Conservation (phyloP, 169 alveolate genomes). For the Plasmodium blacklocki region DNA sequence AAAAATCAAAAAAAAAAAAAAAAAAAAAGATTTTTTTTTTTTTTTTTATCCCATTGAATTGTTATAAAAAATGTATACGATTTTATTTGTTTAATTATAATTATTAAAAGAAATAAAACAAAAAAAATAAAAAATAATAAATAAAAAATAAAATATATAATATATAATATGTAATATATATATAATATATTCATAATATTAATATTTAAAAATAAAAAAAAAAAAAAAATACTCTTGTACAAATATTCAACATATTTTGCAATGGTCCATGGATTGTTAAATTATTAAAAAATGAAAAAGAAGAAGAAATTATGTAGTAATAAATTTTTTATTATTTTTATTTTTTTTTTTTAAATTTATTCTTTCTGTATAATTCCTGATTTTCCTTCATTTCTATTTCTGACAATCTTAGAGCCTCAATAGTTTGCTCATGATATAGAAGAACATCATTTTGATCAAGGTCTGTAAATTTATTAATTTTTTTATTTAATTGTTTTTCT, state of each 20-base stretch:
- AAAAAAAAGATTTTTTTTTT: no score
- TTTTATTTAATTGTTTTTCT: conserved; percentile 74
- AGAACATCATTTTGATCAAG: conserved; percentile 87
- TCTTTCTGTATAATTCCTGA: conserved; percentile 35
- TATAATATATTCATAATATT: not conserved
- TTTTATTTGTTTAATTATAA: no score
- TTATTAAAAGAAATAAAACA: no score
- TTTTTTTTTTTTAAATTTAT: conserved; percentile 40
- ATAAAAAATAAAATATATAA: no score
- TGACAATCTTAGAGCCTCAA: conserved; percentile 86
- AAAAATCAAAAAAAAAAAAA: no score
- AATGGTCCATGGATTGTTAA: no score
- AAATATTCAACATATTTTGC: not conserved
- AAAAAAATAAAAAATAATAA: no score
- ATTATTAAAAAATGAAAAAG: not conserved
- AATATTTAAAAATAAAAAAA: not conserved
- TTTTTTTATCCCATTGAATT: no score
- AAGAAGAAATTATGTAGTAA: not conserved
- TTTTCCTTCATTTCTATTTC: conserved; percentile 69
- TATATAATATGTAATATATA: no score
- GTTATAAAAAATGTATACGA: no score
- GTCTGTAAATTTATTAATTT: conserved; percentile 79
- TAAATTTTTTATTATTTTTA: not conserved
- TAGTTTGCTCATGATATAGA: conserved; percentile 87
- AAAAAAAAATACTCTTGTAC: not conserved